Base-by-base conservation (phyloP, 495 filamentous ascomycete species). In the Viridothelium virens region DNA sequence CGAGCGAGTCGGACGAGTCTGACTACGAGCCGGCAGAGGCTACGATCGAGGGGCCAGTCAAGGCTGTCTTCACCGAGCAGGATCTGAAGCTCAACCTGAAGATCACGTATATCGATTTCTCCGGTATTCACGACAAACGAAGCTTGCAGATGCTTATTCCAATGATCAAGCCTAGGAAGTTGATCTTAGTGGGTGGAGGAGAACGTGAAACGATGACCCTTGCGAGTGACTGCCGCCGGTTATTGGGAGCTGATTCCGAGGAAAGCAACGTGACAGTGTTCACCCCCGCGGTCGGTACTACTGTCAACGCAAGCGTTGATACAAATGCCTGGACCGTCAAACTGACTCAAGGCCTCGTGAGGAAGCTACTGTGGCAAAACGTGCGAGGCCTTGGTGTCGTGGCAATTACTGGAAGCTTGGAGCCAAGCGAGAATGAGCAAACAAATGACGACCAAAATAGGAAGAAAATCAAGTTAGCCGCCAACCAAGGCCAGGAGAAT, bases 291-390 rank as follows among this genome's bases (percentile, higher is more conserved):
- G 80, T 89, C 44, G 91, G 91, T 16, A 78, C 82, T 62, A 78
- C 80, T 2, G 82, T 97, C 61, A 86, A 97, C 74, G 94, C 93
- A 14, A 96, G 92, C 70, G 92, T 97, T 46, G 94, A 99, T 71
- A 97, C 92, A 6, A 97, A 97, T 74, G 93, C 94, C 33, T 99
- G 94, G 94, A 87, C 88, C 37, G 89, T 97, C 62, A 96, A 91
- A 72, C 82, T 99, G 38, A 90, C 89, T 65, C 90, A 92, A 66
- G 78, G 82, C 48, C 84, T 99, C 36, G 87, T 94, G 38, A 88
- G 88, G 70, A 84, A 87, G 34, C 79, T 99, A 33, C 91, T 89
- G 73, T 97, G 95, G 94, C 95, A 97, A 80, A 90, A 92, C 63
- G 91, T 97, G 61, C 84, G 87, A 68, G 91, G 88, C 5, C 79